Evolutionary conservation across 192 early-diverging fungal genomes (phyloP), one percentile per base, ranked within the genome.

Genomic region (Phycomyces nitens): DNA sequence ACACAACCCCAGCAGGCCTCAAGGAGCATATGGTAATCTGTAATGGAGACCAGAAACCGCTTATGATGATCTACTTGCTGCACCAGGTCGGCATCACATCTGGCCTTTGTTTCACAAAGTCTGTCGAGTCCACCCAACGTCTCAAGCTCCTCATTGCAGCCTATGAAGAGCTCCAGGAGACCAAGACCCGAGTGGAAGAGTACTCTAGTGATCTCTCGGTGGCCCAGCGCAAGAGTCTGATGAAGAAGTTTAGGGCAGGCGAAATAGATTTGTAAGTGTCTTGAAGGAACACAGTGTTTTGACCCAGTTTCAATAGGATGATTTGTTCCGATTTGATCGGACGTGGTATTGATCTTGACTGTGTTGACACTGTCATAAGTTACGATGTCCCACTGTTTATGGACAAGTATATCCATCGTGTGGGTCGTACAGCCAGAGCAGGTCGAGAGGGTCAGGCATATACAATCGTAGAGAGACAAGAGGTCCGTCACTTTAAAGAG

Each of bases 401-500:
- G 82, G 83, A 86, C 62, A 86, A 88, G 70, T 98, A 96, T 64
- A 84, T 94, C n/a, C 95, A 98, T 64, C 85, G 95, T 59, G 90
- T 94, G 0, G 95, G 95, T 5, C 82, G 95, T 60, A 94, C 93
- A 2, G 95, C 93, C 12, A 84, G 95, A 65, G 94, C 95, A 6
- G 95, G 93, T 8, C 76, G 89, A 22, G 75, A 84, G n/a, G 95
- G 95, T 24, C 69, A 77, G 6, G 92, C 92, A 0, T 91, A 88
- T 55, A 89, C 89, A 3, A 62, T 93, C 29, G 83, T 91, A 2
- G 91, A 84, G 39, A 73, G 69, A 50, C 77, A 88, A 64, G 88
- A 91, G 62, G 84, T 78, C 4, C 70, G 78, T 27, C 80, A 89
- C 60, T 92, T 92, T 62, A 89, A 87, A 56, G 77, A 84, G 58